Percentiles rank a stretch among this genome's conserved stretches.
Conservation (phyloP, 768 basidiomycete species). For the Cyclocybe cylindracea region DNA sequence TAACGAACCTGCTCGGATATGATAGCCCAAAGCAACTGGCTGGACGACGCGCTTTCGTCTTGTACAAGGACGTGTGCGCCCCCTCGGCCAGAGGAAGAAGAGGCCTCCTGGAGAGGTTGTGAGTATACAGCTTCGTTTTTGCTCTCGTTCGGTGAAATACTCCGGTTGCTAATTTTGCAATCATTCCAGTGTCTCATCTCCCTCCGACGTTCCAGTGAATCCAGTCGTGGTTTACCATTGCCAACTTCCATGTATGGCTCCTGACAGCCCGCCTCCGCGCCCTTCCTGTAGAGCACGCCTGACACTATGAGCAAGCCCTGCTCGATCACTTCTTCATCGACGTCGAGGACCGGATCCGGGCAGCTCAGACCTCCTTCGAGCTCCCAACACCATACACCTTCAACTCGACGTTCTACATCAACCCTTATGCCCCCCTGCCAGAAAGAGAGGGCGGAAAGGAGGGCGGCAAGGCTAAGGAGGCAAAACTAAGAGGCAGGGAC, state of each 20-base stretch:
- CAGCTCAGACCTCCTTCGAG: constrained; percentile 38
- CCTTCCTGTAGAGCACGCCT: constrained; percentile 67
- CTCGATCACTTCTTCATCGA: constrained; percentile 96
- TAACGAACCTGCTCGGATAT: constrained; percentile 59
- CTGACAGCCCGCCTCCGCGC: constrained; percentile 86
- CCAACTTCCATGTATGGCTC: constrained; percentile 91
- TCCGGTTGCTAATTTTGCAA: neutral
- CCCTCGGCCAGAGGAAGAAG: constrained; percentile 57
- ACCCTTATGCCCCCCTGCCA: constrained; percentile 38
- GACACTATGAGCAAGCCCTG: constrained; percentile 74
- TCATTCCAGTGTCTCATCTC: constrained; percentile 67
- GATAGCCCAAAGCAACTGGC: constrained; percentile 62
- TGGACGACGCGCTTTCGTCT: constrained; percentile 51
- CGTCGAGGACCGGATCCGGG: constrained; percentile 85
- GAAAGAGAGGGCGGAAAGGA: constrained; percentile 12
- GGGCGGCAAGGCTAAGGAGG: constrained; percentile 7
- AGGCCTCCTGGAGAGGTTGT: constrained; percentile 68
- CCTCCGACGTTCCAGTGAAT: constrained; percentile 96
- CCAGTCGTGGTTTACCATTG: constrained; percentile 95
- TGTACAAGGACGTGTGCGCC: constrained; percentile 64
- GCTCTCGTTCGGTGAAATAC: neutral
- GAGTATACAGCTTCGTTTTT: constrained; percentile 17
- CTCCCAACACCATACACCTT: constrained; percentile 48
- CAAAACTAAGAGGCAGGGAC: constrained; percentile 40
- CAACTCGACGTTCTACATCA: constrained; percentile 43